Conservation (phyloP, 2,329 filamentous ascomycete genomes). For the Aspergillus sp. region DNA sequence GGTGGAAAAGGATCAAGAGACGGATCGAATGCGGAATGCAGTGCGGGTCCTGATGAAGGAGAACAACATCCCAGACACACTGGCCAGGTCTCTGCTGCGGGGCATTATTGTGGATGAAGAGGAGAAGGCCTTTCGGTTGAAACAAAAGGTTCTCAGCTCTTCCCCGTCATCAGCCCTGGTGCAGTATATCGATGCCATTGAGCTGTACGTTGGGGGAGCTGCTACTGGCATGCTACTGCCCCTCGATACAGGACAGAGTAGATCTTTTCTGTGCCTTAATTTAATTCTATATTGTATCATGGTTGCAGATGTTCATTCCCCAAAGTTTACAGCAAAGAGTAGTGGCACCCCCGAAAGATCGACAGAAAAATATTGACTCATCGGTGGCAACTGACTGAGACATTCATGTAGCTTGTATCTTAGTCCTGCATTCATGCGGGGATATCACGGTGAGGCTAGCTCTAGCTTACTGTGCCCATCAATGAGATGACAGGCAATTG, state of each 20-base stretch:
- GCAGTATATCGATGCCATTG: constrained; percentile 5
- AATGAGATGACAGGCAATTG: too few species aligned
- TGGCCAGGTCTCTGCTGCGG: constrained; percentile 4
- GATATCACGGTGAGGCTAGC: too few species aligned
- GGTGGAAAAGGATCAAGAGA: constrained; percentile 7
- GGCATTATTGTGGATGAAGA: constrained; percentile 8
- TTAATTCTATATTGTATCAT: too few species aligned
- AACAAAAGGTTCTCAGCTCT: neutral
- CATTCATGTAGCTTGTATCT: too few species aligned
- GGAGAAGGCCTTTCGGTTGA: constrained; percentile 3
- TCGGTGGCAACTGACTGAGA: too few species aligned
- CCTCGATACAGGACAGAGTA: constrained; percentile 1
- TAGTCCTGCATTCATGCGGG: too few species aligned
- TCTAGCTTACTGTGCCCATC: too few species aligned
- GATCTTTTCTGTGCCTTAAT: neutral
- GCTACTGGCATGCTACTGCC: constrained; percentile 2
- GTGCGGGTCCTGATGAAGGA: constrained; percentile 6
- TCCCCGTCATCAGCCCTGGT: neutral
- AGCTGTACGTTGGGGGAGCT: constrained; percentile 3
- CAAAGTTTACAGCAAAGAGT: too few species aligned
- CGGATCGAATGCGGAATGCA: constrained; percentile 5
- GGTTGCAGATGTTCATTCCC: too few species aligned
- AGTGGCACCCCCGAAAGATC: too few species aligned
- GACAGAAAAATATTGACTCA: too few species aligned
- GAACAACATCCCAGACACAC: neutral